Base-by-base conservation (phyloP, 805 yeast genomes). In the Suhomyces emberorum region DNA sequence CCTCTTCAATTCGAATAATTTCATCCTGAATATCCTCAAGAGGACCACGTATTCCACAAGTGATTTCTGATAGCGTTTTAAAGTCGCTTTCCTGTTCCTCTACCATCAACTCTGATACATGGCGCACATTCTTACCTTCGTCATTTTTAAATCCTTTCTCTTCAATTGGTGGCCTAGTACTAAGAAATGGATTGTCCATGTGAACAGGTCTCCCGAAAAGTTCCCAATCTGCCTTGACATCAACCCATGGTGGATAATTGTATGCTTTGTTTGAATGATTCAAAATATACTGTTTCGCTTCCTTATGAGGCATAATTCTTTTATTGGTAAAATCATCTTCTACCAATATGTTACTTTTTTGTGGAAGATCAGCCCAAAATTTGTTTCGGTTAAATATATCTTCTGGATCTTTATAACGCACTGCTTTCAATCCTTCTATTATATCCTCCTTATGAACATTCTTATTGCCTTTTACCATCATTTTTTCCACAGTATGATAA, bases 341-440 rank as follows among this genome's bases (percentile, higher is more conserved):
- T 10, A 39, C 39, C 3, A 37, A 36, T 8, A 34, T 7, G 1
- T 28, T 32, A 4, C 37, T 23, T n/a, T 43, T 19, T 9, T 11
- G 15, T 30, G 25, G 33, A 10, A 40, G 8, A 17, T 30, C 34
- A 3, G 32, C 34, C 44, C 44, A 43, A 31, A 32, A 37, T 15
- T 29, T 15, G 16, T 34, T 27, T 44, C 41, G 34, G 27, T 37
- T 38, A 23, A 37, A 37, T 10, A 7, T 17, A 9, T 23, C 26
- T 16, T 38, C 41, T 11, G 30, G 17, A 5, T 30, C 15, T 3
- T 8, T 15, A 30, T 32, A 39, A 12, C 28, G 18, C 11, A 35
- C 15, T 20, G 15, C 31, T 14, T 33, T 30, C 7, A 38, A 19
- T 7, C 34, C 38, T 9, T 22, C 20, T 17, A 19, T 20, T n/a